phyloP scores from a whole-genome alignment of 345 rosid genomes.

The Physaria fendleri region DNA sequence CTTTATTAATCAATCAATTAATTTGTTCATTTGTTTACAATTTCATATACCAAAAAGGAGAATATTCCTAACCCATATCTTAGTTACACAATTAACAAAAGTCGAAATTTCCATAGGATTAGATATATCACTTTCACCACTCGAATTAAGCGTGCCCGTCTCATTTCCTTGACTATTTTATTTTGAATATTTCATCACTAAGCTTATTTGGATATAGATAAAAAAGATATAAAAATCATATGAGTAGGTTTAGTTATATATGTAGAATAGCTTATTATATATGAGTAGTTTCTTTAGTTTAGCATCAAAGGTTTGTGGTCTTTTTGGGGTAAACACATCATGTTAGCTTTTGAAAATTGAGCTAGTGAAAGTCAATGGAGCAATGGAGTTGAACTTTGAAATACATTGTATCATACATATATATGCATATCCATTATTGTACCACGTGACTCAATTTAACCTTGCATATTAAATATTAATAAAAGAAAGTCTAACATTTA shows the following conservation, averaged over 20 bases:
- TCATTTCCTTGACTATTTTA: constrained; percentile 4
- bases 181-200: background rate
- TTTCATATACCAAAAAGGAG: background rate
- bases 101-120: background rate
- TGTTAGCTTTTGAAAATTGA: background rate
- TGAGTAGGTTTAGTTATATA: too few relatives aligned
- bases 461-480: background rate
- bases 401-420: constrained; percentile 1
- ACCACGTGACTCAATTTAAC: constrained; percentile 13
- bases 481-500: background rate
- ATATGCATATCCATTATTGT: background rate
- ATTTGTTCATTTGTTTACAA: background rate
- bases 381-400: constrained; percentile 6
- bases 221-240: too few relatives aligned
- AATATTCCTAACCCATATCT: constrained; percentile 10
- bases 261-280: background rate
- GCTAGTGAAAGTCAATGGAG: constrained; percentile 1
- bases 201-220: too few relatives aligned
- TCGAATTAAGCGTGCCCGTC: constrained; percentile 17
- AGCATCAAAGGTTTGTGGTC: background rate
- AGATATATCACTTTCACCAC: constrained; percentile 8
- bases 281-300: background rate
- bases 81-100: background rate
- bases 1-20: constrained; percentile 16
- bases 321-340: background rate